phyloP scores from a whole-genome alignment of 2,329 filamentous ascomycete species.

The Ophiostoma ulmi region DNA sequence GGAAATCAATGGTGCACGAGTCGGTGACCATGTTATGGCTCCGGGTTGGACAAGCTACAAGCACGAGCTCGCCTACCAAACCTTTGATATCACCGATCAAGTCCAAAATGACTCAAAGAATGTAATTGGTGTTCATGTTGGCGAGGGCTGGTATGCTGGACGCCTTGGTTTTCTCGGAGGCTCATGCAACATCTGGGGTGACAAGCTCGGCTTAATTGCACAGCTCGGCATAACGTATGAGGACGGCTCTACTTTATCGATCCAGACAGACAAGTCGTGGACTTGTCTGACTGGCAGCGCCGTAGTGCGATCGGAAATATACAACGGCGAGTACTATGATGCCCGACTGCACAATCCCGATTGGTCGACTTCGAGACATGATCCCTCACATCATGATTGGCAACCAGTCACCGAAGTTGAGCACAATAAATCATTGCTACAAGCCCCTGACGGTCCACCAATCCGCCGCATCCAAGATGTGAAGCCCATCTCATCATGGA shows the following conservation, averaged over 20 bases:
- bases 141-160: constrained; percentile 43
- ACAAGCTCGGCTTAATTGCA: constrained; percentile 37
- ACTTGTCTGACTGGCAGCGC: not conserved
- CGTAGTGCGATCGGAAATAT: not conserved
- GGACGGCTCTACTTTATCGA: not conserved
- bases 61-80: constrained; percentile 39
- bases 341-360: not conserved
- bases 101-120: constrained; percentile 28
- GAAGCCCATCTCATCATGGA: constrained; percentile 29
- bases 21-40: constrained; percentile 34
- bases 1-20: constrained; percentile 16
- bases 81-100: constrained; percentile 38
- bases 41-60: constrained; percentile 43
- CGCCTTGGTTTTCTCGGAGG: constrained; percentile 30
- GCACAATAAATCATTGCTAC: not conserved
- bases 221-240: not conserved
- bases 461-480: not conserved
- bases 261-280: not conserved
- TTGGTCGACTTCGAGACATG: not conserved
- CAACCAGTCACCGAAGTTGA: not conserved
- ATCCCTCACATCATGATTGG: not conserved
- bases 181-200: constrained; percentile 37
- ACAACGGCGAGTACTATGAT: not conserved
- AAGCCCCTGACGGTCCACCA: not conserved
- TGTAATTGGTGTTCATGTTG: constrained; percentile 38